phyloP scores from a whole-genome alignment of 192 early-diverging fungal species.

The Podila verticillata region DNA sequence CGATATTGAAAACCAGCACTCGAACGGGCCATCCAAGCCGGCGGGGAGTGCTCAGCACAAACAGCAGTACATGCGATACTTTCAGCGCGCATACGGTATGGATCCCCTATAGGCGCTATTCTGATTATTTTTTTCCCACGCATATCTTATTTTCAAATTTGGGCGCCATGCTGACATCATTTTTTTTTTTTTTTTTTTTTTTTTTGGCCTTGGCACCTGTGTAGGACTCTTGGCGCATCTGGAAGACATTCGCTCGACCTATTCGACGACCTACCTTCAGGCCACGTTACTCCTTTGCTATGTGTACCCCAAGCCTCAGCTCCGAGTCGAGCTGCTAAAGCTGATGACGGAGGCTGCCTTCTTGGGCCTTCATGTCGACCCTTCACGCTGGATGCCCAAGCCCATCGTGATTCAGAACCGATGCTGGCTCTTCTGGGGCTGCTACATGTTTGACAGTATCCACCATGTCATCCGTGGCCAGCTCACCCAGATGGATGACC shows the following conservation, averaged over 20 bases:
- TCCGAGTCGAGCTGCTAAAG: constrained; percentile 34
- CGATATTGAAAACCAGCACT: constrained; percentile 23
- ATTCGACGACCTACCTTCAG: constrained; percentile 33
- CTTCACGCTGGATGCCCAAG: constrained; percentile 43
- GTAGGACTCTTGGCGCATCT: constrained; percentile 34
- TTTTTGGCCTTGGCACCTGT: neutral
- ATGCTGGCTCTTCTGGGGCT: constrained; percentile 44
- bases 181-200: neutral
- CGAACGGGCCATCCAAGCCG: neutral
- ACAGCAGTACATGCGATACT: constrained; percentile 42
- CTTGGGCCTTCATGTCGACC: constrained; percentile 34
- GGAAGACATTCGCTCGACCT: constrained; percentile 41
- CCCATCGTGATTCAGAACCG: constrained; percentile 40
- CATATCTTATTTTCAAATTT: neutral
- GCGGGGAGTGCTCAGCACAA: neutral
- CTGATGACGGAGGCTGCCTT: constrained; percentile 35
- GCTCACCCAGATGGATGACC: constrained; percentile 37
- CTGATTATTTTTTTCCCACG: neutral
- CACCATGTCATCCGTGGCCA: constrained; percentile 42
- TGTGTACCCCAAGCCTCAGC: constrained; percentile 41
- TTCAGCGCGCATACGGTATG: constrained; percentile 43
- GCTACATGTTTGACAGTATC: constrained; percentile 42
- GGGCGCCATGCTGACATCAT: neutral
- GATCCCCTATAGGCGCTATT: neutral
- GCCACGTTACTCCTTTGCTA: constrained; percentile 34